phyloP scores from a whole-genome alignment of 108 stramenopile species.

The Aureococcus anophagefferens region DNA sequence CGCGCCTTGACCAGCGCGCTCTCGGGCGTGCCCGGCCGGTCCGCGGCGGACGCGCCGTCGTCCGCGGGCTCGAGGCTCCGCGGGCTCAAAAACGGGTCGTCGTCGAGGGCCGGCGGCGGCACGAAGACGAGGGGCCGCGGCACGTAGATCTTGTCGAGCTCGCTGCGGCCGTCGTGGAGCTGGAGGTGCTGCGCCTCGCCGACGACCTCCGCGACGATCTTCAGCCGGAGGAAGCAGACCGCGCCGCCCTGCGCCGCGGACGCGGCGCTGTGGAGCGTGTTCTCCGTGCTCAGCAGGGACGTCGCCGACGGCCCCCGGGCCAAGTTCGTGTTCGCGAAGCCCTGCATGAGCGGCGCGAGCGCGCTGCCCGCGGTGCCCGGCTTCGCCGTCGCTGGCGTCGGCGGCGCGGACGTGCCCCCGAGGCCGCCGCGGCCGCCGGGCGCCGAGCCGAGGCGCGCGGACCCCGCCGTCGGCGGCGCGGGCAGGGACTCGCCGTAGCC shows the following conservation, averaged over 20 bases:
- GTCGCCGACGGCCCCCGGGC: conserved; percentile 2
- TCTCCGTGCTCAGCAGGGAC: not conserved
- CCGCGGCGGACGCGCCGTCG: not conserved
- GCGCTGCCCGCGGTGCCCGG: no score
- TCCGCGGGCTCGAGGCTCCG: not conserved
- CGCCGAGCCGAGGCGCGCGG: no score
- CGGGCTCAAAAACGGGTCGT: not conserved
- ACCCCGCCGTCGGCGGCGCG: no score
- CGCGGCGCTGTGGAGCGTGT: not conserved
- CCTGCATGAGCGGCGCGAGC: not conserved
- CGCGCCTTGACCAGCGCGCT: conserved; percentile 2
- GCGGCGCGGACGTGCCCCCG: conserved; percentile 5
- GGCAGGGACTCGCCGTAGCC: no score
- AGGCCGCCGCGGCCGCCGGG: no score
- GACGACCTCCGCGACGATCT: conserved; percentile 3
- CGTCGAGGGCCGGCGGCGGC: not conserved
- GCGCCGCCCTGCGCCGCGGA: not conserved
- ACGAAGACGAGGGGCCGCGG: not conserved
- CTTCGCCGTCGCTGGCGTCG: not conserved
- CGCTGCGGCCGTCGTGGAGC: not conserved
- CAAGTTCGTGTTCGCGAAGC: not conserved
- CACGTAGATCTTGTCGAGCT: not conserved
- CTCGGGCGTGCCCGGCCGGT: not conserved
- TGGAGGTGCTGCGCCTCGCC: conserved; percentile 5
- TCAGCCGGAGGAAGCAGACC: not conserved